Evolutionary conservation across 202 grass and related monocot species (phyloP), one percentile per base, ranked within the genome.

Genomic region (Zoysia matrella): DNA sequence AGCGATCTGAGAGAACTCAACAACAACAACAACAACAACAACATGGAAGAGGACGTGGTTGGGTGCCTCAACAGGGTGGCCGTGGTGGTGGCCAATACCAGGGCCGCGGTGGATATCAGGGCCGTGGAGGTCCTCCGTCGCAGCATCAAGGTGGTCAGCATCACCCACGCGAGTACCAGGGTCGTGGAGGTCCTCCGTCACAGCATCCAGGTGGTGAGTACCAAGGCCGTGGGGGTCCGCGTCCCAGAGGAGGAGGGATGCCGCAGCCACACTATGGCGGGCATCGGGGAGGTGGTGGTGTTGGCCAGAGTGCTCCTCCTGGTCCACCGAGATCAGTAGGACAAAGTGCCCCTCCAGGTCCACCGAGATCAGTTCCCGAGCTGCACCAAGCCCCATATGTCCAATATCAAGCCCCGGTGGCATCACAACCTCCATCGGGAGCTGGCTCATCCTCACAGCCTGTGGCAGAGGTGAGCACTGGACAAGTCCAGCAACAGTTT

Each of bases 371-470:
- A 89, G 85, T 88, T 93, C 95, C 95, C 95, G 92, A 94, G 88
- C 95, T 97, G 95, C 95, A 97, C 95, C 95, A 97, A 97, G 95
- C 92, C 89, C 78, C 75, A 13, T 15, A 79, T 80, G 91, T 90
- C 89, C 88, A 88, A 91, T 52, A 84, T 60, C 74, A 88, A 88
- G 72, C 82, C 88, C 85, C 85, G 45, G 78, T 40, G 86, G 88
- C 75, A 74, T 56, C 90, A 79, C 57, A 79, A 77, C 74, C 73
- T 5, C 61, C 86, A 76, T 71, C 43, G 3, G 22, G 22, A 22
- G 22, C 22, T 22, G 22, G 22, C 22, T 22, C 22, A 22, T 22
- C 22, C 22, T 22, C 89, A 9, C 86, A 91, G 53, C 64, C 83
- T 85, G 76, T 42, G 62, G 90, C 81, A 44, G 94, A 89, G 90